Conservation (phyloP, 257 asterid genomes). For the Knoxia roxburghii region DNA sequence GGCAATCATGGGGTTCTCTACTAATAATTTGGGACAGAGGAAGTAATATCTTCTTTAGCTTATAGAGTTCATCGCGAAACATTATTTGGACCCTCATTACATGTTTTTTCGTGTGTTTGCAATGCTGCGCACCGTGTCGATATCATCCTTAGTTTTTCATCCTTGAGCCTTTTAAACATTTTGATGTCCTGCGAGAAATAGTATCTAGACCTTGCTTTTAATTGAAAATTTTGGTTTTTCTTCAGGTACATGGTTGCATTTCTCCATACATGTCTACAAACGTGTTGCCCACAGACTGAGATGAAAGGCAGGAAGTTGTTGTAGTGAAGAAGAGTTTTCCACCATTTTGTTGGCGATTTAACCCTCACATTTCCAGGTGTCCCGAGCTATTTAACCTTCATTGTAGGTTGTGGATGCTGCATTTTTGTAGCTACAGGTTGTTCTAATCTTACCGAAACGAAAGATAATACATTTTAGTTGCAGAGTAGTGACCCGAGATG, state of each 20-base stretch:
- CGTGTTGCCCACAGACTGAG: conserved; percentile 52
- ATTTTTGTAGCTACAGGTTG: neutral
- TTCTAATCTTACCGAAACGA: neutral
- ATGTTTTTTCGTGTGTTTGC: neutral
- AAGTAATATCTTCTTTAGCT: neutral
- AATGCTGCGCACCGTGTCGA: neutral
- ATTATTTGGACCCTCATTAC: too few relatives aligned
- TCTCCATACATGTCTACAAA: conserved; percentile 82
- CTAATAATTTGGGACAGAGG: too few relatives aligned
- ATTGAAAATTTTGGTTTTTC: conserved; percentile 15
- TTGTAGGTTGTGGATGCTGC: too few relatives aligned
- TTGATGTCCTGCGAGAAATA: neutral
- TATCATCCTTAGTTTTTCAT: neutral
- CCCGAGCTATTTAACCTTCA: neutral
- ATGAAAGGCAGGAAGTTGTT: conserved; percentile 12
- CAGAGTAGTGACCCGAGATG: neutral
- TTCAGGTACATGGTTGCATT: conserved; percentile 81
- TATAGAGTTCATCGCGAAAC: neutral
- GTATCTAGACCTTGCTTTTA: neutral
- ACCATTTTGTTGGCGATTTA: neutral
- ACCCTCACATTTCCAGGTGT: neutral
- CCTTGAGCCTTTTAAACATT: neutral
- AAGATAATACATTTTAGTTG: too few relatives aligned
- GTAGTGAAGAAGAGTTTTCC: neutral
- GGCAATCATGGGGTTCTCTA: neutral